Percentiles rank a stretch among this genome's conserved stretches.
Conservation (phyloP, 2,329 filamentous ascomycete species). For the Fusarium protoensiforme region DNA sequence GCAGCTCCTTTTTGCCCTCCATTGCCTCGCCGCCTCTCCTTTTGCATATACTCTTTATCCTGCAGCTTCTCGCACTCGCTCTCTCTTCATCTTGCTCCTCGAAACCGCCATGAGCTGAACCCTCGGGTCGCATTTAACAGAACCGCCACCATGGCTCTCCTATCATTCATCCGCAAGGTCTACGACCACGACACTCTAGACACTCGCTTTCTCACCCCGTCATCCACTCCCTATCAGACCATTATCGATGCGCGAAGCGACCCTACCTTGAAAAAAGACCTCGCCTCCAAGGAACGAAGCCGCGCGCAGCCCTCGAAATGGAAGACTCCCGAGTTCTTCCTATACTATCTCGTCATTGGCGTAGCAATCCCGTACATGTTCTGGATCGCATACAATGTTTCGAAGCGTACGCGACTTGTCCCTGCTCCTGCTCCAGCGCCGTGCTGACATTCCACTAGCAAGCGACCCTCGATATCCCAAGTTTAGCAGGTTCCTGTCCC, state of each 20-base stretch:
- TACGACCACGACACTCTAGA: slow-evolving; percentile 74
- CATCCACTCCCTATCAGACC: slow-evolving; percentile 73
- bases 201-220: slow-evolving; percentile 74
- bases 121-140: slow-evolving; percentile 9
- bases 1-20: neutral
- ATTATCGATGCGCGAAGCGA: slow-evolving; percentile 64
- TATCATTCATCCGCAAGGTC: slow-evolving; percentile 61
- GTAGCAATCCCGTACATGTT: slow-evolving; percentile 86
- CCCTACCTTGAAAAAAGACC: slow-evolving; percentile 47
- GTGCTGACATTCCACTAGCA: slow-evolving; percentile 60
- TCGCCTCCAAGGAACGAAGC: slow-evolving; percentile 51
- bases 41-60: neutral
- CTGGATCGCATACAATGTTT: slow-evolving; percentile 88
- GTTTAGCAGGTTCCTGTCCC: slow-evolving; percentile 76
- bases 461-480: slow-evolving; percentile 83
- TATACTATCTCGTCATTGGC: slow-evolving; percentile 79
- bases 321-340: slow-evolving; percentile 85
- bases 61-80: slow-evolving; percentile 1
- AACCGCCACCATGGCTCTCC: slow-evolving; percentile 53
- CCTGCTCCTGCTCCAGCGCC: neutral
- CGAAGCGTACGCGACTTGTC: slow-evolving; percentile 69
- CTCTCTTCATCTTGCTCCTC: neutral
- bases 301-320: slow-evolving; percentile 76
- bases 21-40: neutral
- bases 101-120: slow-evolving; percentile 39